Conservation (phyloP, 148 eudicot genomes). For the Nyssa sinensis region DNA sequence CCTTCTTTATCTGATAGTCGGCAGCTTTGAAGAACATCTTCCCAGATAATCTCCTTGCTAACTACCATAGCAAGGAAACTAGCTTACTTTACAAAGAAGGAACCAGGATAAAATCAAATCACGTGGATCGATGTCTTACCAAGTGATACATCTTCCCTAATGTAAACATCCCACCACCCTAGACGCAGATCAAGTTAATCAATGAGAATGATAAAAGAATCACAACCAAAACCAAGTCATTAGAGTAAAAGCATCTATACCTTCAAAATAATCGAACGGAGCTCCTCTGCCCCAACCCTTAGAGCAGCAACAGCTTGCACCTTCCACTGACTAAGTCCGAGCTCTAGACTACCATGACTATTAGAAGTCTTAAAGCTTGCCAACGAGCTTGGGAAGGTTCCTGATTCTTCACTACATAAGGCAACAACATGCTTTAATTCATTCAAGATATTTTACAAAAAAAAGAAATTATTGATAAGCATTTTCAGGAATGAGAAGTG, state of each 20-base stretch:
- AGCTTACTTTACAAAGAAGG: constrained; percentile 5
- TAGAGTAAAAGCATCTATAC: constrained; percentile 31
- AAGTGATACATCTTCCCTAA: constrained; percentile 39
- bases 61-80: constrained; percentile 26
- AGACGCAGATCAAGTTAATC: constrained; percentile 9
- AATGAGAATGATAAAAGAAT: neutral
- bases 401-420: constrained; percentile 36
- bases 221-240: neutral
- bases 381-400: constrained; percentile 21
- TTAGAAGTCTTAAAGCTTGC: constrained; percentile 24
- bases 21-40: constrained; percentile 66
- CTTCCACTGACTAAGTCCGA: constrained; percentile 59
- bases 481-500: neutral
- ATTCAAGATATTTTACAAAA: neutral
- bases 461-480: neutral
- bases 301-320: constrained; percentile 57
- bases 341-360: constrained; percentile 34
- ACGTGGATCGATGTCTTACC: constrained; percentile 27
- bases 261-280: constrained; percentile 61
- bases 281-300: constrained; percentile 60
- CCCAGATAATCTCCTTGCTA: constrained; percentile 52
- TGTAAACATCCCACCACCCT: constrained; percentile 61
- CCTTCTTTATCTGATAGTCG: constrained; percentile 63
- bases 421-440: neutral
- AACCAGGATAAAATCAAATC: constrained; percentile 10